Percentiles rank a stretch among this genome's conserved stretches.
These are phyloP conservation scores for Globisporangium iwayamae DNA, from an alignment of 352 stramenopile genomes.

Conservation along the genomic window DNA sequence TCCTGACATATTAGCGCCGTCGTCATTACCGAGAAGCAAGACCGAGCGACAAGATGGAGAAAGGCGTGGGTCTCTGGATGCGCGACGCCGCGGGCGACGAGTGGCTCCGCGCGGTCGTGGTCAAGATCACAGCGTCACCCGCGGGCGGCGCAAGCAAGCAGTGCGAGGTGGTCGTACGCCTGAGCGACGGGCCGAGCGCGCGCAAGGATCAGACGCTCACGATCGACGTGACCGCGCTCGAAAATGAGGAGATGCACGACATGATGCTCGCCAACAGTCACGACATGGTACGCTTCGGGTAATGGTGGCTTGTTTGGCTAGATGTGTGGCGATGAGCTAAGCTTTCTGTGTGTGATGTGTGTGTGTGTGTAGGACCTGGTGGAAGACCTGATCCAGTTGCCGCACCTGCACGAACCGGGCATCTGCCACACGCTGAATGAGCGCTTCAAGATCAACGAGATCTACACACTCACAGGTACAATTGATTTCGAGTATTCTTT, in stretches of 20 bases:
- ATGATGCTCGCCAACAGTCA: conserved; percentile 78
- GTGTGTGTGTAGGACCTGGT: conserved; percentile 53
- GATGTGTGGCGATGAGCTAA: neutral
- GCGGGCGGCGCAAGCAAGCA: conserved; percentile 10
- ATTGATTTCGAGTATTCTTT: neutral
- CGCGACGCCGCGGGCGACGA: conserved; percentile 60
- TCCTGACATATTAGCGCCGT: neutral
- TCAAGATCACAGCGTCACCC: conserved; percentile 28
- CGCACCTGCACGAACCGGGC: conserved; percentile 92
- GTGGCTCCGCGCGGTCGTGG: conserved; percentile 63
- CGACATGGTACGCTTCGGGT: conserved; percentile 54
- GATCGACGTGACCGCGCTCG: conserved; percentile 59
- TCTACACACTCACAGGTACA: conserved; percentile 88
- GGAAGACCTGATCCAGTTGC: conserved; percentile 92
- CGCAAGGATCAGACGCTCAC: conserved; percentile 42
- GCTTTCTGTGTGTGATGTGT: neutral
- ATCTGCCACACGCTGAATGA: conserved; percentile 92
- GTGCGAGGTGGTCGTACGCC: conserved; percentile 45
- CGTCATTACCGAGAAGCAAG: conserved; percentile 6
- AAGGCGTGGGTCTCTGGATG: conserved; percentile 76
- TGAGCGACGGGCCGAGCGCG: conserved; percentile 47
- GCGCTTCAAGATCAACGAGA: conserved; percentile 91
- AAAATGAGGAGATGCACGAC: conserved; percentile 54
- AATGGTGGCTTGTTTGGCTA: too few relatives aligned
- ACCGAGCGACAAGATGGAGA: conserved; percentile 49